Evolutionary conservation across 129 eudicot genomes (phyloP), one percentile per base, ranked within the genome.

Genomic region (Tanacetum coccineum): DNA sequence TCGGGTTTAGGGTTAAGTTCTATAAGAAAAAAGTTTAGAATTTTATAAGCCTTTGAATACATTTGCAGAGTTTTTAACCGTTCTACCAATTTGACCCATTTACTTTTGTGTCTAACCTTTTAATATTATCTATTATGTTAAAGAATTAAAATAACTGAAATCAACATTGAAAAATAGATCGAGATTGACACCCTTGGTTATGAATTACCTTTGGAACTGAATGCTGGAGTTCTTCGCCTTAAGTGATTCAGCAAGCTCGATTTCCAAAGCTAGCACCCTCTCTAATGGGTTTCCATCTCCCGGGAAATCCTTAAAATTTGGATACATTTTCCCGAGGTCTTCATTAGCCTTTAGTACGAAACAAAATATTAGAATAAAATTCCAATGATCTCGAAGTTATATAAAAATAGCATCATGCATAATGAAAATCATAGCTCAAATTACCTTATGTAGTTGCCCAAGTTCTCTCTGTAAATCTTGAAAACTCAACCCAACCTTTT

Each of bases 161-260:
- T 36, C 9, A 36, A 36, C 42, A 36, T 36, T 7, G 42, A 36
- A 36, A 36, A 36, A 36, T 36, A 36, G 42, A 36, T 36, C 42
- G 9, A 36, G 42, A 36, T 36, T 7, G 9, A 36, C 42, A 36
- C 42, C 42, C 10, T 36, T 36, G 42, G 20, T 62, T 52, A 51
- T 58, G 39, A 57, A 7, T 10, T 84, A 93, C 98, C 96, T 93
- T 81, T 84, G 96, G 72, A 86, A 86, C 50, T 79, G 91, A 58
- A 78, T 36, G 69, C 57, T 81, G 0, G 95, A 75, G 68, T 83
- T 89, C 56, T 79, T 84, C 78, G 82, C 68, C 72, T 76, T 80
- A 53, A 94, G 58, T 62, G 96, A 73, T 79, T 89, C 99, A 40
- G 99, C 99, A 68, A 94, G 99, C 84, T 94, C 96, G 21, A 94